phyloP scores from a whole-genome alignment of 2,329 filamentous ascomycete genomes.

The Fonsecaea multimorphosa region DNA sequence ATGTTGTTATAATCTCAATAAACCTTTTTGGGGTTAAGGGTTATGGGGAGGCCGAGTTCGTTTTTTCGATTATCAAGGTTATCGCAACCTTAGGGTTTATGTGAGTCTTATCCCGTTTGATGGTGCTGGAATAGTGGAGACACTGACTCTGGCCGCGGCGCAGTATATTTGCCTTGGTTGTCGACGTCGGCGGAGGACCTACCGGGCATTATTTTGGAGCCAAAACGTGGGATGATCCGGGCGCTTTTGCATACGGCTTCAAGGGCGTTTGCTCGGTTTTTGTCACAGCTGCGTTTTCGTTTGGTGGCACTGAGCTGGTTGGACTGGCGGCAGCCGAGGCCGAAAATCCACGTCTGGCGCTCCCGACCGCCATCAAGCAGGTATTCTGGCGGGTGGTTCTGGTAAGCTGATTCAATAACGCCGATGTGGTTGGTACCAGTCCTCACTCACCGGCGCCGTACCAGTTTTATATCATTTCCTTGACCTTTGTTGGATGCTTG shows the following conservation, averaged over 20 bases:
- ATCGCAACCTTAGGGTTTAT: constrained; percentile 82
- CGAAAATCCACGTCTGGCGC: constrained; percentile 66
- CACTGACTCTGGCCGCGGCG: constrained; percentile 55
- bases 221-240: constrained; percentile 75
- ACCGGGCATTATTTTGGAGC: constrained; percentile 74
- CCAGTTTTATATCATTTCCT: constrained; percentile 79
- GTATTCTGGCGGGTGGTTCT: constrained; percentile 90
- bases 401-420: constrained; percentile 26
- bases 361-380: constrained; percentile 87
- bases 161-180: constrained; percentile 80
- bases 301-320: constrained; percentile 66
- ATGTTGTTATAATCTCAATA: constrained; percentile 72
- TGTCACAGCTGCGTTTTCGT: constrained; percentile 67
- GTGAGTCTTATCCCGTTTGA: constrained; percentile 64
- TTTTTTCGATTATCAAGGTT: constrained; percentile 80
- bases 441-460: not conserved
- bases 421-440: not conserved
- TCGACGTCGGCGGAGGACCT: constrained; percentile 80
- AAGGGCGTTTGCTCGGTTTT: constrained; percentile 68
- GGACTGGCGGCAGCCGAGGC: constrained; percentile 66
- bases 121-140: constrained; percentile 65
- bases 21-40: constrained; percentile 83
- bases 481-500: constrained; percentile 79
- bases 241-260: constrained; percentile 73
- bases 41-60: constrained; percentile 82